Evolutionary conservation across 225 moss, liverwort and hornwort genomes (phyloP).

Genomic region (Lunularia cruciata): DNA sequence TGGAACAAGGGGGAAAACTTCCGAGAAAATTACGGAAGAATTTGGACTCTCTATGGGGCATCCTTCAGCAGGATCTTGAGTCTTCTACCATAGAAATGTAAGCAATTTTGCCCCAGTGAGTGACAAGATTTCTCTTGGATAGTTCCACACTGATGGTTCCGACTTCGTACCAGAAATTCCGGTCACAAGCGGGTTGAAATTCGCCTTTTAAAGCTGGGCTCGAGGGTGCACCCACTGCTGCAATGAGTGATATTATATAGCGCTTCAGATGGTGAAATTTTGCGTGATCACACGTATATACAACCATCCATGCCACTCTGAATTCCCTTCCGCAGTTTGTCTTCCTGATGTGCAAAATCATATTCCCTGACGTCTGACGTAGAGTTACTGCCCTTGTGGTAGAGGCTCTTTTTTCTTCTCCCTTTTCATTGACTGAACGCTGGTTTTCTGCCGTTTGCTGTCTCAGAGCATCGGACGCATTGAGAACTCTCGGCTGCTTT

Average conservation of each 20-base stretch:
- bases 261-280: neutral
- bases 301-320: too few relatives aligned
- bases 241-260: neutral
- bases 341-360: too few relatives aligned
- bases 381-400: neutral
- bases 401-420: neutral
- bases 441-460: neutral
- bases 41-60: neutral
- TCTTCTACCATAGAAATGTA: conserved; percentile 30
- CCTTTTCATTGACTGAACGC: neutral
- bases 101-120: neutral
- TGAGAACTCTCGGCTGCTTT: conserved; percentile 23
- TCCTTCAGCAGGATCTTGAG: conserved; percentile 30
- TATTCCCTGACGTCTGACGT: neutral
- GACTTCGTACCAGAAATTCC: neutral
- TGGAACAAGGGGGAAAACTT: neutral
- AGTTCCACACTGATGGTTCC: neutral
- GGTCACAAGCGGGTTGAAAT: neutral
- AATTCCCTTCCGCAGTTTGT: too few relatives aligned
- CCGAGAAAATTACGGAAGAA: neutral
- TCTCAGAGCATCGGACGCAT: conserved; percentile 14
- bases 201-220: neutral
- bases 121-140: neutral
- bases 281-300: too few relatives aligned
- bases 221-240: neutral